Evolutionary conservation across 1,284 basidiomycete genomes (phyloP).

Genomic region (Athelia sp.): DNA sequence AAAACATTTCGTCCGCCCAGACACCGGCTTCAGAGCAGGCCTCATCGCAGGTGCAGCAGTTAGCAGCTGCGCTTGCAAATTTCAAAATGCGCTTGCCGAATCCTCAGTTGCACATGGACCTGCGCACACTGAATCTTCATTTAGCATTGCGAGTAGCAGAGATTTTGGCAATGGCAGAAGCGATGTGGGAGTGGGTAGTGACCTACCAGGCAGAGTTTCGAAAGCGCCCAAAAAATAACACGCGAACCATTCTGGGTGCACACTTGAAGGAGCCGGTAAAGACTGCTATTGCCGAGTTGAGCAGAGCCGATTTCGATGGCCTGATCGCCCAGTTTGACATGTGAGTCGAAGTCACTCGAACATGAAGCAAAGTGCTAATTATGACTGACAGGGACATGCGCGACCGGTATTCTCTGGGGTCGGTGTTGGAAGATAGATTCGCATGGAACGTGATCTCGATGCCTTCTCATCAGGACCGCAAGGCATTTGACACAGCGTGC

Average conservation of each 20-base stretch:
- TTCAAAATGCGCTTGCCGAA: constrained; percentile 39
- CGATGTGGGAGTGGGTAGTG: constrained; percentile 72
- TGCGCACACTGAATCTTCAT: constrained; percentile 54
- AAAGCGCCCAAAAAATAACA: constrained; percentile 10
- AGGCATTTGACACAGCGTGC: constrained; percentile 50
- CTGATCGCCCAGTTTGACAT: constrained; percentile 51
- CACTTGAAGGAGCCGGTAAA: constrained; percentile 20
- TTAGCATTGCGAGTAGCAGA: constrained; percentile 52
- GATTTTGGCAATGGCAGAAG: constrained; percentile 59
- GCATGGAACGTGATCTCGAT: constrained; percentile 36
- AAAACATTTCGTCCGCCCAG: background rate
- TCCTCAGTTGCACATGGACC: constrained; percentile 44
- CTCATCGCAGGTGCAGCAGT: background rate
- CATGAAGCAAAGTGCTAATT: too few species aligned
- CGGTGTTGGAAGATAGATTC: constrained; percentile 41
- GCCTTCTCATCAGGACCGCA: constrained; percentile 39
- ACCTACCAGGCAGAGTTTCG: constrained; percentile 35
- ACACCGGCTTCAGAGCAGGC: background rate
- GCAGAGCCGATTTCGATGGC: constrained; percentile 52
- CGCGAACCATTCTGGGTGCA: constrained; percentile 7
- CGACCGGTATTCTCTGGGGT: constrained; percentile 43
- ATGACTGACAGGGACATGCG: constrained; percentile 51
- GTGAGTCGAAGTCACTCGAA: constrained; percentile 31
- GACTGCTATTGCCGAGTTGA: constrained; percentile 40
- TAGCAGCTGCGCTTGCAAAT: background rate